Evolutionary conservation across 257 asterid genomes (phyloP).

Genomic region (Solanum pimpinellifolium): DNA sequence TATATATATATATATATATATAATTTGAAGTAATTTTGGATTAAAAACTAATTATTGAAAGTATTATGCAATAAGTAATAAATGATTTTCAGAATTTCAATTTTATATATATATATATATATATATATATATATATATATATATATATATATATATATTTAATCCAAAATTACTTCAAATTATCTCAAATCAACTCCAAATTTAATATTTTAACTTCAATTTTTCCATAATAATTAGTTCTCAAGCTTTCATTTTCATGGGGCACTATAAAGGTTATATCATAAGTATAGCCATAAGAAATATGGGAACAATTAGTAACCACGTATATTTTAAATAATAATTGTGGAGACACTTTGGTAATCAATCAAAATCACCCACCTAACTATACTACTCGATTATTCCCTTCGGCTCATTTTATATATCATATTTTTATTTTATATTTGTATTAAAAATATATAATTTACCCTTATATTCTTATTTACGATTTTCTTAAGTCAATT

Average conservation of each 20-base stretch:
- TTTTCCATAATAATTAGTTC: neutral
- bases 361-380: neutral
- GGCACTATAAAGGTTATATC: neutral
- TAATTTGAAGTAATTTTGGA: too few species aligned
- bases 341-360: neutral
- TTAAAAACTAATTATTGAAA: too few species aligned
- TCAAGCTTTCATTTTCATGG: neutral
- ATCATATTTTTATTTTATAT: too few species aligned
- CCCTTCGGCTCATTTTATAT: fast-evolving
- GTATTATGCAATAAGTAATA: neutral
- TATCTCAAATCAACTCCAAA: neutral
- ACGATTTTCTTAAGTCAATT: too few species aligned
- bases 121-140: too few species aligned
- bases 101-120: too few species aligned
- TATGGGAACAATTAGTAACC: neutral
- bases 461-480: too few species aligned
- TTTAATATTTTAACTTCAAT: neutral
- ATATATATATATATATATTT: too few species aligned
- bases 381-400: neutral
- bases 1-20: too few species aligned
- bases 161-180: neutral
- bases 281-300: neutral
- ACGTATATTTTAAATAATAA: neutral
- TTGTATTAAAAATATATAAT: too few species aligned
- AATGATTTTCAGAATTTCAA: neutral